Evolutionary conservation across 2,329 filamentous ascomycete genomes (phyloP).

Genomic region (Ophiostoma tasmaniense): DNA sequence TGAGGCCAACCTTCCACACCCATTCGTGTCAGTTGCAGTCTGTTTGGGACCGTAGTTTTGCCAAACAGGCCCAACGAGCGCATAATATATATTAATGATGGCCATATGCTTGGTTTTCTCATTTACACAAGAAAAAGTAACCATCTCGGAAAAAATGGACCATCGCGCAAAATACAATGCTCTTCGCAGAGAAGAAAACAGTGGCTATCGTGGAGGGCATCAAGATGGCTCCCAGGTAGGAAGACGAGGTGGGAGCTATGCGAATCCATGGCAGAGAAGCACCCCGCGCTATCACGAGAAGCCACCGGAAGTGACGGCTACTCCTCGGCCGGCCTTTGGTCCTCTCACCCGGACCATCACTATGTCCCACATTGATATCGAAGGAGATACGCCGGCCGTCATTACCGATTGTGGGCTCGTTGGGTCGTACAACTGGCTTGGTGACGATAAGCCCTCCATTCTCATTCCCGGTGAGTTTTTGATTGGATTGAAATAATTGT

Average conservation of each 20-base stretch:
- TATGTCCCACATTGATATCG: slow-evolving; percentile 18
- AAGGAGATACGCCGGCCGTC: slow-evolving; percentile 13
- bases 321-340: slow-evolving; percentile 21
- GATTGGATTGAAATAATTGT: not conserved
- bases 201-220: not conserved
- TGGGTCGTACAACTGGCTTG: slow-evolving; percentile 33
- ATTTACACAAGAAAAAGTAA: not conserved
- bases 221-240: not conserved
- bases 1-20: not conserved
- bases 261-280: not conserved
- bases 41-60: not conserved
- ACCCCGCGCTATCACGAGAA: not conserved
- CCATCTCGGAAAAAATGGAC: not conserved
- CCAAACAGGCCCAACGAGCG: not conserved
- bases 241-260: not conserved
- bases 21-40: not conserved
- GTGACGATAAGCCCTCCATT: slow-evolving; percentile 24
- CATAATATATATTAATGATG: not conserved
- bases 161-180: not conserved
- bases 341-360: slow-evolving; percentile 19
- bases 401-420: slow-evolving; percentile 25
- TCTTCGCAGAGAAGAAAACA: not conserved
- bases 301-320: not conserved
- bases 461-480: slow-evolving; percentile 18
- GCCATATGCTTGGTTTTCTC: not conserved